Conservation (phyloP, 257 asterid genomes). For the Galeopsis tetrahit region DNA sequence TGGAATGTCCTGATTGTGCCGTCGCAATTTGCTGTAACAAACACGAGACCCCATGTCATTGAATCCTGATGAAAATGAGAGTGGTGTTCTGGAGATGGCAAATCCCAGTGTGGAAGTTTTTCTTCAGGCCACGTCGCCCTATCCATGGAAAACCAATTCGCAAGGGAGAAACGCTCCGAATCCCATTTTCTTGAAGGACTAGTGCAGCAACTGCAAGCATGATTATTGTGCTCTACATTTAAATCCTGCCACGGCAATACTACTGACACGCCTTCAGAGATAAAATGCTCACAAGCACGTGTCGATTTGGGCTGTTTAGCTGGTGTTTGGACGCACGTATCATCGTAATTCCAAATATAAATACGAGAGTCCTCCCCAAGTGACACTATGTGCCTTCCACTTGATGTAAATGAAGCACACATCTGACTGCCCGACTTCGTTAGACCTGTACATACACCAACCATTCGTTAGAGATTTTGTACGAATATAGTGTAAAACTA, state of each 20-base stretch:
- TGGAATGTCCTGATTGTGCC: constrained; percentile 83
- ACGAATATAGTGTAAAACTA: too few species aligned
- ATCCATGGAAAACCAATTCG: constrained; percentile 74
- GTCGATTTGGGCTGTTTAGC: constrained; percentile 53
- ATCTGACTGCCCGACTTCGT: constrained; percentile 68
- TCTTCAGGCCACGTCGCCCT: constrained; percentile 92
- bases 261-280: constrained; percentile 52
- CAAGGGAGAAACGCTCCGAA: constrained; percentile 60
- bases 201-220: not conserved
- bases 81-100: constrained; percentile 32
- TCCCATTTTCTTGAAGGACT: constrained; percentile 39
- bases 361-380: constrained; percentile 75
- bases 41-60: constrained; percentile 69
- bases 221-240: not conserved
- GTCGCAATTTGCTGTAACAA: constrained; percentile 67
- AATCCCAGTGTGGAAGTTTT: constrained; percentile 59
- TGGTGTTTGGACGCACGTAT: constrained; percentile 42
- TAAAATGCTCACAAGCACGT: constrained; percentile 74
- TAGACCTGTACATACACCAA: constrained; percentile 42
- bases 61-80: constrained; percentile 31
- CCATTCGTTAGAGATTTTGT: not conserved
- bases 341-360: constrained; percentile 70
- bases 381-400: constrained; percentile 70
- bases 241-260: constrained; percentile 67
- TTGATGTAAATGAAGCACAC: constrained; percentile 70